A percentile compares a stretch with the other conserved stretches of the same genome.
These are phyloP conservation scores for Stagonosporopsis rhizophila DNA, from an alignment of 2,329 filamentous ascomycete species.

Conservation along the genomic window DNA sequence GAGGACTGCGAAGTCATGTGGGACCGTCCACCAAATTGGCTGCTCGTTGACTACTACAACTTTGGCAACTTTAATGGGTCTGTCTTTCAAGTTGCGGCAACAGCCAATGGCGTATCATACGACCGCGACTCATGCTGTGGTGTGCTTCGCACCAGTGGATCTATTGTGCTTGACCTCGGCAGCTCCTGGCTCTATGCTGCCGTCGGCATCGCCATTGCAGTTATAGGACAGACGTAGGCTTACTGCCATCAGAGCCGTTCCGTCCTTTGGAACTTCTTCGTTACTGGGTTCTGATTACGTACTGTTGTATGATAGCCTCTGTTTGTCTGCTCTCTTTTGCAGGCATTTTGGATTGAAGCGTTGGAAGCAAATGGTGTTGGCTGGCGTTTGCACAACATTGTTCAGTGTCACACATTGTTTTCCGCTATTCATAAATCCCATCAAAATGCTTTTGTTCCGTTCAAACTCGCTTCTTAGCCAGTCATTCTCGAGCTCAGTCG, in stretches of 20 bases:
- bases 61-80: slow-evolving; percentile 43
- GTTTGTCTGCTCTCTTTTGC: not conserved
- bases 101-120: slow-evolving; percentile 59
- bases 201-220: not conserved
- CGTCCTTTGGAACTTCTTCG: not conserved
- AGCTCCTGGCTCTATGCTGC: slow-evolving; percentile 2
- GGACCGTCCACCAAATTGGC: slow-evolving; percentile 45
- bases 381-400: not conserved
- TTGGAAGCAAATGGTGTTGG: slow-evolving; percentile 4
- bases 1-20: slow-evolving; percentile 39
- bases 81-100: slow-evolving; percentile 47
- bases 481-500: too few species aligned
- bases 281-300: not conserved
- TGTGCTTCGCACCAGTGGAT: slow-evolving; percentile 2
- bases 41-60: slow-evolving; percentile 49
- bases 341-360: not conserved
- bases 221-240: not conserved
- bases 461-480: too few species aligned
- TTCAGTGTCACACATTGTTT: slow-evolving; percentile 1
- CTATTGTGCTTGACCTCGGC: not conserved
- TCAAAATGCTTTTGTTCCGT: too few species aligned
- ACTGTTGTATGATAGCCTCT: not conserved
- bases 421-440: too few species aligned
- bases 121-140: slow-evolving; percentile 34
- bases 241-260: not conserved